Percentiles rank a stretch among this genome's conserved stretches.
These are phyloP conservation scores for Jatropha multifida DNA, from an alignment of 441 rosid species.

Conservation along the genomic window DNA sequence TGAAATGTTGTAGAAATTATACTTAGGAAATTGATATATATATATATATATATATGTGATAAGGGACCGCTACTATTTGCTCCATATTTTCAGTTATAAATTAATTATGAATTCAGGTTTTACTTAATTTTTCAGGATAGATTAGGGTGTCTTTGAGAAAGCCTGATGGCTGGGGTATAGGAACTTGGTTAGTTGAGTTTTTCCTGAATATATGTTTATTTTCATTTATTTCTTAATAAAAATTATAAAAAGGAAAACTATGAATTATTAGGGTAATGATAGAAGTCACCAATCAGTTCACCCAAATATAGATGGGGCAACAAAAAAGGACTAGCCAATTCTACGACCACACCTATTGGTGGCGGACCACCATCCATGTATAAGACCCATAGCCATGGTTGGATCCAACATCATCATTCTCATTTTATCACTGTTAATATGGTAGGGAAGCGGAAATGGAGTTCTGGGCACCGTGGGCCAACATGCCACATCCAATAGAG, in stretches of 20 bases:
- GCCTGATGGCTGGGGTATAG: no score
- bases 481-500: conserved; percentile 25
- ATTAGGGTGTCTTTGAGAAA: no score
- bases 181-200: no score
- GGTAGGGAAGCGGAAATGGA: conserved; percentile 51
- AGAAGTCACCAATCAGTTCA: conserved; percentile 13
- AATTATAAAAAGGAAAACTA: background rate
- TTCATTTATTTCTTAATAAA: no score
- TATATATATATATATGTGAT: no score
- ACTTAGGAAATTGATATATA: no score
- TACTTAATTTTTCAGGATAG: no score
- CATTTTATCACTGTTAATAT: conserved; percentile 30
- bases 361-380: conserved; percentile 20
- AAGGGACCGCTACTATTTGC: no score
- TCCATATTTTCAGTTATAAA: no score
- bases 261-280: conserved; percentile 23
- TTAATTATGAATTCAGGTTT: no score
- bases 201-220: no score
- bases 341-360: conserved; percentile 12
- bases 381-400: conserved; percentile 7
- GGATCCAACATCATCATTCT: conserved; percentile 43
- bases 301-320: conserved; percentile 2
- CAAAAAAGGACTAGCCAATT: conserved; percentile 8
- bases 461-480: conserved; percentile 34
- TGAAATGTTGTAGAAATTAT: no score